Percentiles rank a stretch among this genome's conserved stretches.
Evolutionary conservation across 371 early-diverging fungal genomes (phyloP).

Genomic region (Mucor racemosus): DNA sequence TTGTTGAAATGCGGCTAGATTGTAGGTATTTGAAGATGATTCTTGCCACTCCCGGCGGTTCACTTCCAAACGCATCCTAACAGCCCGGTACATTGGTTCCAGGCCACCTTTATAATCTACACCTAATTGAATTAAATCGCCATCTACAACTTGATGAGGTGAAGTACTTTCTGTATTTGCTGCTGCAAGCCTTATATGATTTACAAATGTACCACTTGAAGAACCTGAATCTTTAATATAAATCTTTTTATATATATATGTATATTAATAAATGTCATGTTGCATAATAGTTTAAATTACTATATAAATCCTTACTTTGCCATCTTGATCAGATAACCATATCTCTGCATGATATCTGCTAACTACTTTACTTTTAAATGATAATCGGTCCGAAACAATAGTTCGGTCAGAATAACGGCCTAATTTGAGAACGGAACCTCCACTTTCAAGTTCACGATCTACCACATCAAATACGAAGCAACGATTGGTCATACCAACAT

Average conservation of each 20-base stretch:
- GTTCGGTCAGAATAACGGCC: constrained; percentile 81
- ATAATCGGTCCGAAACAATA: constrained; percentile 62
- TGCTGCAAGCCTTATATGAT: constrained; percentile 81
- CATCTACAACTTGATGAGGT: constrained; percentile 78
- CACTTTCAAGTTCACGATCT: constrained; percentile 67
- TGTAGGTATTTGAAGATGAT: constrained; percentile 34
- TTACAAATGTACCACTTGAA: constrained; percentile 90
- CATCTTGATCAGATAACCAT: constrained; percentile 57
- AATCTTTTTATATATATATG: constrained; percentile 43
- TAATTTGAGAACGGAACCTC: constrained; percentile 67
- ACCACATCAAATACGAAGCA: constrained; percentile 81
- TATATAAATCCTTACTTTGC: constrained; percentile 20
- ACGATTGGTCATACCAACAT: constrained; percentile 63
- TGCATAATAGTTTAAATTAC: constrained; percentile 16
- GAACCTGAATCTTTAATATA: constrained; percentile 84
- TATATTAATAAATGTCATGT: background rate
- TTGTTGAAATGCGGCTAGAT: constrained; percentile 26
- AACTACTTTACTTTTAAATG: constrained; percentile 82
- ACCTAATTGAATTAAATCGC: constrained; percentile 88
- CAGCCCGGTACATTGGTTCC: constrained; percentile 79
- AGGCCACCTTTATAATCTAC: constrained; percentile 90
- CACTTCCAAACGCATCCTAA: constrained; percentile 82
- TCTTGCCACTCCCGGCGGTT: constrained; percentile 61
- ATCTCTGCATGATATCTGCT: constrained; percentile 80
- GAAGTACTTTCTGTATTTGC: constrained; percentile 70